Conservation (phyloP, 192 early-diverging fungal species). For the Coemansia sp. region DNA sequence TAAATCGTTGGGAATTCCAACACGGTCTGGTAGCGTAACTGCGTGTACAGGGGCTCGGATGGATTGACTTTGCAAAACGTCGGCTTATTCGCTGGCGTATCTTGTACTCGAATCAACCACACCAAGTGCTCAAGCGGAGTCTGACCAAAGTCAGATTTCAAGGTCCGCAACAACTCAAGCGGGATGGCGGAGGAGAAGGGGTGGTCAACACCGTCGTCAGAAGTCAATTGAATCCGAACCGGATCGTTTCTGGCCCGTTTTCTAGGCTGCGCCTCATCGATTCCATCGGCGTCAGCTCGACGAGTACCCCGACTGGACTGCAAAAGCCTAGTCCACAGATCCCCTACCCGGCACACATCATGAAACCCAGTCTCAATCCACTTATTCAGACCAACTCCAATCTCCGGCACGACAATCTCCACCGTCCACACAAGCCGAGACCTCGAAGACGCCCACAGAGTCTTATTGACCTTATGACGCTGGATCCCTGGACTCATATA, state of each 20-base stretch:
- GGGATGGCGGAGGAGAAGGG: conserved; percentile 34
- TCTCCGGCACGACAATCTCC: conserved; percentile 29
- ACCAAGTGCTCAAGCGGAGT: conserved; percentile 3
- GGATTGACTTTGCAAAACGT: conserved; percentile 48
- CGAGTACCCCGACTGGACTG: neutral
- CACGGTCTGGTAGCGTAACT: conserved; percentile 57
- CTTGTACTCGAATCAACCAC: conserved; percentile 32
- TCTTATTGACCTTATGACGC: conserved; percentile 36
- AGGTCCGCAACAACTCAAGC: neutral
- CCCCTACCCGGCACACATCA: conserved; percentile 33
- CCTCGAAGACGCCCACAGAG: conserved; percentile 28
- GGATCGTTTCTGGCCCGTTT: conserved; percentile 19
- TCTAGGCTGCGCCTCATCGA: conserved; percentile 1
- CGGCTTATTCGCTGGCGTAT: conserved; percentile 55
- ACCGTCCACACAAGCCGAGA: conserved; percentile 45
- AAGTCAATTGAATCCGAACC: conserved; percentile 34
- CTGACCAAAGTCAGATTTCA: conserved; percentile 9
- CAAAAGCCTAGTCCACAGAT: conserved; percentile 35
- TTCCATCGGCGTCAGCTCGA: neutral
- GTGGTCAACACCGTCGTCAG: conserved; percentile 51
- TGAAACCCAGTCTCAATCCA: conserved; percentile 45
- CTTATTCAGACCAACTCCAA: neutral
- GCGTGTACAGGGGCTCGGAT: conserved; percentile 43
- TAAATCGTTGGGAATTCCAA: conserved; percentile 59
- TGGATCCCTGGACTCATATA: conserved; percentile 49